phyloP scores from a whole-genome alignment of 345 rosid genomes.

The Sonneratia alba region DNA sequence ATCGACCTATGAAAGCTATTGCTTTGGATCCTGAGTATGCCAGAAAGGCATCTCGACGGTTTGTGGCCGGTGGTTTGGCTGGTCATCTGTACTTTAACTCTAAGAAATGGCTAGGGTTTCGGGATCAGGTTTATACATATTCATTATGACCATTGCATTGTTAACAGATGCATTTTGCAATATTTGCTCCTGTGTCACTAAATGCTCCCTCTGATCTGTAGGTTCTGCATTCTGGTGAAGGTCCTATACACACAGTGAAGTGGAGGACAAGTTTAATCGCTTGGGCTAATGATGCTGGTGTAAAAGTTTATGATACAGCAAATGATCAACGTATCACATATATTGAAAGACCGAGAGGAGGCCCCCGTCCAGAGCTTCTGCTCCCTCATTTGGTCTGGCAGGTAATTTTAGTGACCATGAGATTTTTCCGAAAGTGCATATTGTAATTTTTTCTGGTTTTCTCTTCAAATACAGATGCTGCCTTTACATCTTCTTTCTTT shows the following conservation, averaged over 20 bases:
- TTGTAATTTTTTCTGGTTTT: background rate
- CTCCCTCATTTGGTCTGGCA: constrained; percentile 98
- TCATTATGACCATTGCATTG: background rate
- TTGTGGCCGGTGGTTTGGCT: constrained; percentile 95
- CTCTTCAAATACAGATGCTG: background rate
- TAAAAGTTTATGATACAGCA: constrained; percentile 89
- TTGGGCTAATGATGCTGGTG: constrained; percentile 98
- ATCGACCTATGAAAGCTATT: constrained; percentile 97
- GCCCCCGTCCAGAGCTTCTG: constrained; percentile 85
- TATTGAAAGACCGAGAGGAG: constrained; percentile 88
- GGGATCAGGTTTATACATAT: constrained; percentile 67
- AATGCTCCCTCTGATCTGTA: constrained; percentile 14
- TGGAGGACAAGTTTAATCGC: constrained; percentile 95
- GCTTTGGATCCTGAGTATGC: constrained; percentile 85
- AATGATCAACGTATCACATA: constrained; percentile 87
- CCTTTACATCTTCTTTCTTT: background rate
- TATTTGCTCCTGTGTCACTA: constrained; percentile 5
- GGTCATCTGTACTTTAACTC: constrained; percentile 79
- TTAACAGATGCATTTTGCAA: constrained; percentile 3
- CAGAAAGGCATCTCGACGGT: constrained; percentile 60
- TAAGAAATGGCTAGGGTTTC: constrained; percentile 85
- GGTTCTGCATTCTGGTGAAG: constrained; percentile 99
- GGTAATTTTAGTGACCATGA: constrained; percentile 31
- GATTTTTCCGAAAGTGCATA: background rate
- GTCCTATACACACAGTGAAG: constrained; percentile 87